Evolutionary conservation across 1,284 basidiomycete species (phyloP).

Genomic region (Ustilago lituana): DNA sequence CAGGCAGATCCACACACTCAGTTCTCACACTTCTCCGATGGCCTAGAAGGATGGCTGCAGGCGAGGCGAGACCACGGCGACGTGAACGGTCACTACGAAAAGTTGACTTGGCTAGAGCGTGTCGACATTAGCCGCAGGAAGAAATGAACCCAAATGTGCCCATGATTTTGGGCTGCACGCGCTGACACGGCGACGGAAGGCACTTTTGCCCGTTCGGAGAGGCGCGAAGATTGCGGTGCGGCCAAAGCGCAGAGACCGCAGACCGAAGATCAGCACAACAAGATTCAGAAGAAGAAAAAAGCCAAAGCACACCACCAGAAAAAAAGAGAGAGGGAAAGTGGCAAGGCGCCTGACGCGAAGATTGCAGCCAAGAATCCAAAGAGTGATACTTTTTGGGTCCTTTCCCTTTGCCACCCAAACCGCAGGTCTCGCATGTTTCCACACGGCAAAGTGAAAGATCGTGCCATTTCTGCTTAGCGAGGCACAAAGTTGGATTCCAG

Average conservation of each 20-base stretch:
- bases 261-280: neutral
- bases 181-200: neutral
- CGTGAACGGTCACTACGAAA: constrained; percentile 6
- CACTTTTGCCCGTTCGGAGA: neutral
- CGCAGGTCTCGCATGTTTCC: no score
- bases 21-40: no score
- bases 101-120: neutral
- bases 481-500: neutral
- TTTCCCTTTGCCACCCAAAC: no score
- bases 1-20: no score
- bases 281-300: constrained; percentile 2
- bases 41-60: no score
- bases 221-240: neutral
- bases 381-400: constrained; percentile 5
- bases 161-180: constrained; percentile 3
- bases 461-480: constrained; percentile 16
- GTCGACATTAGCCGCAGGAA: no score
- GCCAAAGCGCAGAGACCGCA: constrained; percentile 6
- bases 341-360: constrained; percentile 9
- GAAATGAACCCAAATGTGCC: no score
- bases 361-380: no score
- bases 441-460: constrained; percentile 8
- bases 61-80: neutral
- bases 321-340: neutral
- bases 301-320: neutral